Base-by-base conservation (phyloP, 208 protist species). In the Trypanosomatidae sp. region DNA sequence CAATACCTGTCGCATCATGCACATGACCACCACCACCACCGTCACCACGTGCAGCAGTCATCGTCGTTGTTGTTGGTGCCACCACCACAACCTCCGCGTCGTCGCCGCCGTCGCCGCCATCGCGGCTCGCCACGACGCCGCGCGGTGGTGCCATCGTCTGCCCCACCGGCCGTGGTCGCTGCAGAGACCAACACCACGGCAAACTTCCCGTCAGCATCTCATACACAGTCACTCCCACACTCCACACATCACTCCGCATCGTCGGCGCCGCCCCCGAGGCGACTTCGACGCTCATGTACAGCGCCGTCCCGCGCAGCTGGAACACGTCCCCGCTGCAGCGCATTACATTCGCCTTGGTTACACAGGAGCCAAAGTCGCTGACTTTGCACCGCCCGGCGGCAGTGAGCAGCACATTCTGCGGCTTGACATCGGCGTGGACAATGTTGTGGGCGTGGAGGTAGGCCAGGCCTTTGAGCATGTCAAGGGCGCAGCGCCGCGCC, bases 291-390 rank as follows among this genome's bases (percentile, higher is more conserved):
- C 59, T 55, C 53, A 83, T 86, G 58, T 90, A 86, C 2, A 64
- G 58, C 24, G 76, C 62, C 30, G 75, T 86, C 35, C 80, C 75
- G 13, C 66, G 66, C 22, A 74, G 56, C 20, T 39, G 20, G 40
- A 57, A 68, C 5, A 74, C 60, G 25, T 68, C 59, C 32, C 56
- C 8, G 43, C 32, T 15, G 26, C 44, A 19, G 44, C 23, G 59
- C 32, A 32, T 66, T 54, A 38, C 33, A 55, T 45, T 35, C 61
- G 63, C 41, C 43, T 48, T 56, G 40, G 63, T 49, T 26, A 85
- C 38, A 73, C 71, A 88, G 76, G 93, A 98, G 15, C 87, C 87
- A 52, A 94, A 91, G 60, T 92, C 82, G 47, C 61, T 74, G 23
- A 94, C 48, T 40, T 87, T 89, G 49, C 83, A 81, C 6, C 48